Evolutionary conservation across 352 stramenopile species (phyloP).

Genomic region (Phytophthora quininea): DNA sequence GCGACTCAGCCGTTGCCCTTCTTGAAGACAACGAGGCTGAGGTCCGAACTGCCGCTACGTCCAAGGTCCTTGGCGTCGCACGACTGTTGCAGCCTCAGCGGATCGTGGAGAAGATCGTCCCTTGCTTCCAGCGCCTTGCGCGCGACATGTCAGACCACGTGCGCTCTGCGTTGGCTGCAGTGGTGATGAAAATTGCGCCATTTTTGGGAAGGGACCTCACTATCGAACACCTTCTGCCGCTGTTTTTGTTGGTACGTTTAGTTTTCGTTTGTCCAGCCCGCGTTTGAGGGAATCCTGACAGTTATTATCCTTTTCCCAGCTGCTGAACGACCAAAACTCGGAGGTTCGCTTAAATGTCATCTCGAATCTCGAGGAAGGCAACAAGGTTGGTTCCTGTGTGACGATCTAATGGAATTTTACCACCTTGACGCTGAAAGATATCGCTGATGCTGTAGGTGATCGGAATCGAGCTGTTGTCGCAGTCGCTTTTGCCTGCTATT

Average conservation of each 20-base stretch:
- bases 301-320: constrained; percentile 21
- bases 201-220: constrained; percentile 93
- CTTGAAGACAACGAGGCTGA: constrained; percentile 98
- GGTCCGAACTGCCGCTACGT: constrained; percentile 94
- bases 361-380: constrained; percentile 96
- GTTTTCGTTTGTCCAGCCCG: too few relatives aligned
- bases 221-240: constrained; percentile 94
- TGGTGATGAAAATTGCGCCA: constrained; percentile 96
- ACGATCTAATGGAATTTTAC: constrained; percentile 2
- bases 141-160: constrained; percentile 98
- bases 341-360: constrained; percentile 99
- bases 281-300: too few relatives aligned
- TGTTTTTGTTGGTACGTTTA: constrained; percentile 90
- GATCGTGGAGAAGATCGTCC: constrained; percentile 77
- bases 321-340: constrained; percentile 97
- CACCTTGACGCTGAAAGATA: too few relatives aligned
- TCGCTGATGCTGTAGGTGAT: constrained; percentile 81
- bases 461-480: constrained; percentile 95
- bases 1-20: constrained; percentile 92
- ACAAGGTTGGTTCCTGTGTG: constrained; percentile 66
- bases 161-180: constrained; percentile 93
- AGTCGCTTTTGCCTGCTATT: constrained; percentile 98
- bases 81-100: constrained; percentile 63
- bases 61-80: constrained; percentile 79
- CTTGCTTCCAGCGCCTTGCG: constrained; percentile 93